These are phyloP conservation scores for Coniella vitis DNA, from an alignment of 2,329 filamentous ascomycete species.

Conservation along the genomic window DNA sequence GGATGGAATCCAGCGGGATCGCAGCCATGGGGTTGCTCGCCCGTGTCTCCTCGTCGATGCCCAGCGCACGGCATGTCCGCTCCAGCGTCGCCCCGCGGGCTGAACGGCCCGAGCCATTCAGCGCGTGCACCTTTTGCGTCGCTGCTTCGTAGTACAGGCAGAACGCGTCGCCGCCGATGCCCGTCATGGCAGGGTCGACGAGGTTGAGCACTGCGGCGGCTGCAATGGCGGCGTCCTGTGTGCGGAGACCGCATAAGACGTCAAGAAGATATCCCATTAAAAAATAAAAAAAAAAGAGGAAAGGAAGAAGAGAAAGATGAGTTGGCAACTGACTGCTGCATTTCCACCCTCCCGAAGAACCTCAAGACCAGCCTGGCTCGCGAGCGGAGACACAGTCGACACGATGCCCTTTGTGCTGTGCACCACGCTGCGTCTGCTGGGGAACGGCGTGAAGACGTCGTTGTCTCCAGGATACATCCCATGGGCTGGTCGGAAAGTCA, in stretches of 20 bases:
- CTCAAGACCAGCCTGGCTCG: slow-evolving; percentile 75
- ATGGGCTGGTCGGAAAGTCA: background rate
- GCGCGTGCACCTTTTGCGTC: slow-evolving; percentile 68
- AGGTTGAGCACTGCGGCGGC: slow-evolving; percentile 84
- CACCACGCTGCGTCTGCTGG: slow-evolving; percentile 80
- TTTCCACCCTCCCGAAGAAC: slow-evolving; percentile 80
- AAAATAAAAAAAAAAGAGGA: no score
- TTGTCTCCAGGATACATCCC: slow-evolving; percentile 13
- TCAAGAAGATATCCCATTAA: no score
- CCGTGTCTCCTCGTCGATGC: slow-evolving; percentile 52
- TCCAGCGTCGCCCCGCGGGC: slow-evolving; percentile 63
- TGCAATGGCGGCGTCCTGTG: slow-evolving; percentile 82
- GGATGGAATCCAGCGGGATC: slow-evolving; percentile 70
- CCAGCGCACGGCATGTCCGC: slow-evolving; percentile 60
- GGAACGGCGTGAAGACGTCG: slow-evolving; percentile 22
- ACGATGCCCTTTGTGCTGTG: slow-evolving; percentile 89
- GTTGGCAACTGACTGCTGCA: slow-evolving; percentile 64
- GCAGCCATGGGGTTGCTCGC: slow-evolving; percentile 37
- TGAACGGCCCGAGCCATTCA: slow-evolving; percentile 88
- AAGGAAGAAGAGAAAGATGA: no score
- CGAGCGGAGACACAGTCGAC: slow-evolving; percentile 79
- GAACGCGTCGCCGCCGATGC: slow-evolving; percentile 94
- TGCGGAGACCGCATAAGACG: no score
- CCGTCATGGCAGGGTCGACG: slow-evolving; percentile 82
- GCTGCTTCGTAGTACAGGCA: slow-evolving; percentile 81